These are phyloP conservation scores for Lactarius trivialis DNA, from an alignment of 768 basidiomycete species.

Conservation along the genomic window DNA sequence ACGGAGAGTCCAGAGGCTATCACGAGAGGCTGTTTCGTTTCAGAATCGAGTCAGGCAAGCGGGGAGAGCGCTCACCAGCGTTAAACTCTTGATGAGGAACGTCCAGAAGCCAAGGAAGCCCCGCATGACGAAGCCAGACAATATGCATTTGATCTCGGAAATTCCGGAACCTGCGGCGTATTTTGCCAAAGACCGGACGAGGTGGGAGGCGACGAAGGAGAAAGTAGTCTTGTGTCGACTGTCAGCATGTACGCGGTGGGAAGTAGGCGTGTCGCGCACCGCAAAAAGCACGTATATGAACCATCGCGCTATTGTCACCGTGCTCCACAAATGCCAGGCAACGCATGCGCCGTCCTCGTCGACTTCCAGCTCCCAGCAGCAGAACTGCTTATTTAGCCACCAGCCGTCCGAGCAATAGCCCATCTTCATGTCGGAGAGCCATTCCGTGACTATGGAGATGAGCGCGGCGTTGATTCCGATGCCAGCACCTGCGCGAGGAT, in stretches of 20 bases:
- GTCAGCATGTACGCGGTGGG: not conserved
- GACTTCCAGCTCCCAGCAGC: slow-evolving; percentile 92
- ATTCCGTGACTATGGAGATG: slow-evolving; percentile 91
- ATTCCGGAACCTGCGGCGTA: slow-evolving; percentile 98
- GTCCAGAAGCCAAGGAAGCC: slow-evolving; percentile 89
- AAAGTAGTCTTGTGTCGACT: slow-evolving; percentile 53
- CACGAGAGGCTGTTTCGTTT: slow-evolving; percentile 67
- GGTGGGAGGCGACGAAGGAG: slow-evolving; percentile 79
- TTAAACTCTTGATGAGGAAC: slow-evolving; percentile 88
- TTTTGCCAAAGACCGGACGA: slow-evolving; percentile 83
- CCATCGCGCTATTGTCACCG: slow-evolving; percentile 66
- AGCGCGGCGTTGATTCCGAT: slow-evolving; percentile 94
- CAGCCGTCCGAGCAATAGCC: slow-evolving; percentile 95
- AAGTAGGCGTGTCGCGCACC: slow-evolving; percentile 41
- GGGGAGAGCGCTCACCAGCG: slow-evolving; percentile 56
- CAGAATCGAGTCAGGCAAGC: slow-evolving; percentile 6
- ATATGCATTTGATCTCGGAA: slow-evolving; percentile 96
- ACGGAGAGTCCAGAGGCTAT: slow-evolving; percentile 96
- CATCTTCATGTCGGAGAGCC: slow-evolving; percentile 97
- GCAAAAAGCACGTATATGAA: slow-evolving; percentile 84
- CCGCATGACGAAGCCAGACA: slow-evolving; percentile 96
- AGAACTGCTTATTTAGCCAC: slow-evolving; percentile 98
- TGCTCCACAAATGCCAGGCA: slow-evolving; percentile 90
- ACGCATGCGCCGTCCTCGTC: slow-evolving; percentile 76
- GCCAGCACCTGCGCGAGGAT: slow-evolving; percentile 53